Conservation (phyloP, 345 rosid genomes). For the Boechera divaricarpa region DNA sequence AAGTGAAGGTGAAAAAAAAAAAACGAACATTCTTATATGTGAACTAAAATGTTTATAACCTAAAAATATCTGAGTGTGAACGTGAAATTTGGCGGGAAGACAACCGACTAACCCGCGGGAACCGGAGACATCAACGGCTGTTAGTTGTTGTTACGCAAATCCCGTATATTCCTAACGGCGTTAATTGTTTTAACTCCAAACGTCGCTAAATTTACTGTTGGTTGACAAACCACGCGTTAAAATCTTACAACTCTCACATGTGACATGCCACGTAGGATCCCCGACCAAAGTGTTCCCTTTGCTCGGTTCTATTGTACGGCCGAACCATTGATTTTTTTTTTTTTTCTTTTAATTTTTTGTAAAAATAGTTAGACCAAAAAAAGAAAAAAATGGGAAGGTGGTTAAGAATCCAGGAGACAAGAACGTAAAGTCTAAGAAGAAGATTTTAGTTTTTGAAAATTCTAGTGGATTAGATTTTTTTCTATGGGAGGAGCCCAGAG, state of each 20-base stretch:
- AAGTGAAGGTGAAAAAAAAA: neutral
- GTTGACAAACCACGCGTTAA: slow-evolving; percentile 16
- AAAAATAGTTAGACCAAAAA: too few species aligned
- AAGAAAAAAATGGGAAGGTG: neutral
- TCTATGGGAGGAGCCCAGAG: slow-evolving; percentile 29
- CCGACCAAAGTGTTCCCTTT: slow-evolving; percentile 27
- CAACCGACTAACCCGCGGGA: slow-evolving; percentile 28
- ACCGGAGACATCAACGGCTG: slow-evolving; percentile 33
- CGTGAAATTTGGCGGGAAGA: slow-evolving; percentile 30
- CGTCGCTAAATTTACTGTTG: slow-evolving; percentile 13
- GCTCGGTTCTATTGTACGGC: neutral
- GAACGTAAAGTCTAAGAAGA: slow-evolving; percentile 26
- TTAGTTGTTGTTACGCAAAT: slow-evolving; percentile 7
- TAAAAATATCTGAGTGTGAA: slow-evolving; percentile 21
- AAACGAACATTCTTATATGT: neutral
- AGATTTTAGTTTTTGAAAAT: slow-evolving; percentile 13
- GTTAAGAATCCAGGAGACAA: slow-evolving; percentile 38
- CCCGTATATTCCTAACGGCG: slow-evolving; percentile 16
- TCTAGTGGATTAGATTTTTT: slow-evolving; percentile 35
- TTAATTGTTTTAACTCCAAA: slow-evolving; percentile 11
- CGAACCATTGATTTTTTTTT: neutral
- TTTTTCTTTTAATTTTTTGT: neutral
- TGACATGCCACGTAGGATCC: slow-evolving; percentile 27
- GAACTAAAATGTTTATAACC: neutral
- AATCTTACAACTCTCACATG: slow-evolving; percentile 2